Evolutionary conservation across 108 stramenopile genomes (phyloP).

Genomic region (Aurantiochytrium sp.): DNA sequence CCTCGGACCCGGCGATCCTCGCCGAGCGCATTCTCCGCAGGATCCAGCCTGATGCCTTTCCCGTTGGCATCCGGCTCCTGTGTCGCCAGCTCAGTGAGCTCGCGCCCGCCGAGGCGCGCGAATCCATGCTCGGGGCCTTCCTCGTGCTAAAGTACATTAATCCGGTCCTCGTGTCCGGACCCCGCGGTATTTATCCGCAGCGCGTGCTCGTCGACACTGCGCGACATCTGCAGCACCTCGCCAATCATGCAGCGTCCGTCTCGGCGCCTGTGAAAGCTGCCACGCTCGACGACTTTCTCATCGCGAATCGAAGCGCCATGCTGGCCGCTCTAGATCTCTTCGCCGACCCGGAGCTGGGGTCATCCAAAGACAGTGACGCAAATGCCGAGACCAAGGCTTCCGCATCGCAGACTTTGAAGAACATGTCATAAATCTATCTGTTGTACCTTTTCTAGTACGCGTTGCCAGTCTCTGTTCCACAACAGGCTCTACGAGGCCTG

Average conservation of each 20-base stretch:
- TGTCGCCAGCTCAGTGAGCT: background rate
- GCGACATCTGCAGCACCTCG: conserved; percentile 4
- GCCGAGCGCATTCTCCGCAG: background rate
- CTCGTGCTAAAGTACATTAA: background rate
- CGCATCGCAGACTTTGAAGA: too few relatives aligned
- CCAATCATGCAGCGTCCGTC: background rate
- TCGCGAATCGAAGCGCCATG: background rate
- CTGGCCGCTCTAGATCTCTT: background rate
- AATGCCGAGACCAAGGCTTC: too few relatives aligned
- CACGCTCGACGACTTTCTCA: background rate
- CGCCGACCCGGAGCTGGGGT: too few relatives aligned
- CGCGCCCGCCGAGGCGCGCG: background rate
- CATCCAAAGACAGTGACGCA: too few relatives aligned
- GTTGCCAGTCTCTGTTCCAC: too few relatives aligned
- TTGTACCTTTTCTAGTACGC: too few relatives aligned
- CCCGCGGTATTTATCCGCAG: background rate
- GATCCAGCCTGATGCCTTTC: background rate
- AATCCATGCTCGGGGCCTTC: background rate
- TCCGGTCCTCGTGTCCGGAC: background rate
- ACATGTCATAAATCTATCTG: too few relatives aligned
- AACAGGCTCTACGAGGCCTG: too few relatives aligned
- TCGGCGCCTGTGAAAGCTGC: background rate
- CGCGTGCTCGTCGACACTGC: background rate
- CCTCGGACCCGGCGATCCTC: background rate
- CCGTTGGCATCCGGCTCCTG: background rate